A percentile compares a stretch with the other conserved stretches of the same genome.
Evolutionary conservation across 108 stramenopile species (phyloP).

Genomic region (Fistulifera solaris): DNA sequence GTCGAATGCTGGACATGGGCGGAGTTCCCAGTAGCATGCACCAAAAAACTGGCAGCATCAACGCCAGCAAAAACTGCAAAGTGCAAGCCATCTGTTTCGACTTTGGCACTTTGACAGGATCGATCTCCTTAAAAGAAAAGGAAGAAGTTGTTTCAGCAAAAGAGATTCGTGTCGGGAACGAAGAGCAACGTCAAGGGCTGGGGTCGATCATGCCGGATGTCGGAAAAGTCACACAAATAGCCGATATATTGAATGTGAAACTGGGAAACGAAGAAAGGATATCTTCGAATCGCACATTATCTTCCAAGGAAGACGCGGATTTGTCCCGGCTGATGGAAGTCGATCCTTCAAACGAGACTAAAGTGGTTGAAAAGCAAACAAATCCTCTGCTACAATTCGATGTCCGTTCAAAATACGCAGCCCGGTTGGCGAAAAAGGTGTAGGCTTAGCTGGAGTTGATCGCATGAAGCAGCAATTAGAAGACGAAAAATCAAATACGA

Average conservation of each 20-base stretch:
- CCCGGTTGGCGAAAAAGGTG: slow-evolving; percentile 39
- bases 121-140: not conserved
- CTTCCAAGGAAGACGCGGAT: slow-evolving; percentile 25
- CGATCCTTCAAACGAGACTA: not conserved
- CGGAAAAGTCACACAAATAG: slow-evolving; percentile 36
- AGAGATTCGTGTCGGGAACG: not conserved
- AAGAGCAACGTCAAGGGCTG: no score
- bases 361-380: not conserved
- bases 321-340: slow-evolving; percentile 21
- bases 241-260: slow-evolving; percentile 42
- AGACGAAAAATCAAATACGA: slow-evolving; percentile 19
- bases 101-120: slow-evolving; percentile 51
- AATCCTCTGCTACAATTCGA: slow-evolving; percentile 23
- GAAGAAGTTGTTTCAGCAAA: slow-evolving; percentile 1
- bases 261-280: slow-evolving; percentile 17
- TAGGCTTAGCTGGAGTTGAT: slow-evolving; percentile 58
- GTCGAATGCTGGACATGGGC: slow-evolving; percentile 75
- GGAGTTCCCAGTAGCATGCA: slow-evolving; percentile 33
- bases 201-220: slow-evolving; percentile 21
- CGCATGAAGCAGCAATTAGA: slow-evolving; percentile 54
- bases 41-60: slow-evolving; percentile 26
- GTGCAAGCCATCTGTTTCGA: slow-evolving; percentile 74
- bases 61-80: slow-evolving; percentile 70
- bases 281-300: not conserved
- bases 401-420: slow-evolving; percentile 71